These are phyloP conservation scores for Fusarium sacchari DNA, from an alignment of 2,329 filamentous ascomycete genomes.

Conservation along the genomic window DNA sequence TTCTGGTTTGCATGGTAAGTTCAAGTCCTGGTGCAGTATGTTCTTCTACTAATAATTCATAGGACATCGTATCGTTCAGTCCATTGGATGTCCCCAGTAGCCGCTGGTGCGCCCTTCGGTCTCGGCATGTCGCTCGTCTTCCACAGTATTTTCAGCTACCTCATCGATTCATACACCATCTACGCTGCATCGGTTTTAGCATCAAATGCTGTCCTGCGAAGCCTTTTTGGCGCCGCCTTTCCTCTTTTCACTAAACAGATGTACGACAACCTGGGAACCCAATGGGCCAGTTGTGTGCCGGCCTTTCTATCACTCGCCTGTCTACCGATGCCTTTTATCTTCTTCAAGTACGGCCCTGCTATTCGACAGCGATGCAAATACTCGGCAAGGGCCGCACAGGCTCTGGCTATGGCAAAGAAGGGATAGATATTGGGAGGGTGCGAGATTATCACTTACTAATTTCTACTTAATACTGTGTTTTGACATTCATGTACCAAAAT, in stretches of 20 bases:
- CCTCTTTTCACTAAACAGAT: constrained; percentile 41
- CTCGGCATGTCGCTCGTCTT: constrained; percentile 71
- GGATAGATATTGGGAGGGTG: neutral
- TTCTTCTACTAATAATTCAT: neutral
- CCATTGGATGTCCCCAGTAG: constrained; percentile 66
- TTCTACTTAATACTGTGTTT: neutral
- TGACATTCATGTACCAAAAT: neutral
- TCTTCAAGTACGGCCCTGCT: constrained; percentile 33
- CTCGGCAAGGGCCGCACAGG: constrained; percentile 34
- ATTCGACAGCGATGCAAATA: constrained; percentile 39
- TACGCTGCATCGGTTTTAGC: constrained; percentile 81
- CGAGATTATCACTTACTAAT: neutral
- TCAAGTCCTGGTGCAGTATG: accelerated
- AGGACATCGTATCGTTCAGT: constrained; percentile 48
- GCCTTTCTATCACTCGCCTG: constrained; percentile 39
- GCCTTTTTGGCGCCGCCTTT: constrained; percentile 39
- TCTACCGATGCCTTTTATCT: constrained; percentile 37
- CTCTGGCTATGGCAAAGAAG: constrained; percentile 9
- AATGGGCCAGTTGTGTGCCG: constrained; percentile 38
- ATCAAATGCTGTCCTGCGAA: constrained; percentile 52
- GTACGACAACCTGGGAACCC: constrained; percentile 40
- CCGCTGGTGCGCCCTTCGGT: constrained; percentile 61
- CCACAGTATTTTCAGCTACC: constrained; percentile 70
- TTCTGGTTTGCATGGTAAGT: constrained; percentile 73
- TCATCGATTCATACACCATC: constrained; percentile 77